These are phyloP conservation scores for Alternaria atra DNA, from an alignment of 2,329 filamentous ascomycete genomes.

Conservation along the genomic window DNA sequence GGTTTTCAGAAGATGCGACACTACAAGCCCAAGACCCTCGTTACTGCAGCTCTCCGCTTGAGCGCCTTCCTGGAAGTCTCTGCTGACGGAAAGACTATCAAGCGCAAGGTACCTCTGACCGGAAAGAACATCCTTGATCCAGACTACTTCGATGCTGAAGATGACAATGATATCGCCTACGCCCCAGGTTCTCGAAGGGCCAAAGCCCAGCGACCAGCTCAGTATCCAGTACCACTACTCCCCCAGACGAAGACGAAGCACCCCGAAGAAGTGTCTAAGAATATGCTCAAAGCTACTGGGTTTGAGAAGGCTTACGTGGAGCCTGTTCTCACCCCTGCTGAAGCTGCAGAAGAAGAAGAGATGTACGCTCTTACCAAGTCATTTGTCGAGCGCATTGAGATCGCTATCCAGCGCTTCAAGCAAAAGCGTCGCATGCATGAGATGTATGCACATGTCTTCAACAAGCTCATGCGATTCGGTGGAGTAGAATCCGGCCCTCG, in stretches of 20 bases:
- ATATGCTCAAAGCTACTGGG: constrained; percentile 55
- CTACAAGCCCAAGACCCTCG: constrained; percentile 52
- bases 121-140: constrained; percentile 42
- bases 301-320: constrained; percentile 80
- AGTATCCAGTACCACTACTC: constrained; percentile 33
- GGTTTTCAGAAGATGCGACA: constrained; percentile 58
- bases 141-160: constrained; percentile 32
- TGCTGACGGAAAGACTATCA: constrained; percentile 53
- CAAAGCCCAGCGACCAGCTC: constrained; percentile 27
- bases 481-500: constrained; percentile 73
- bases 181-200: constrained; percentile 29
- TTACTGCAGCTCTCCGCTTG: constrained; percentile 54
- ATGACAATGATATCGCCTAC: constrained; percentile 42
- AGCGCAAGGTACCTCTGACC: constrained; percentile 53
- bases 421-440: constrained; percentile 76
- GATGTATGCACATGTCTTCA: constrained; percentile 71
- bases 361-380: constrained; percentile 68
- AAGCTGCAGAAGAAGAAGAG: constrained; percentile 71
- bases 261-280: constrained; percentile 52
- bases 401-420: constrained; percentile 83
- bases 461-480: constrained; percentile 82
- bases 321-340: constrained; percentile 75
- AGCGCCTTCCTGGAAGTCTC: constrained; percentile 55
- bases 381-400: constrained; percentile 76
- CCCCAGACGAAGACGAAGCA: constrained; percentile 42